Percentiles rank a stretch among this genome's conserved stretches.
These are phyloP conservation scores for Skeletonema potamos DNA, from an alignment of 108 stramenopile genomes.

Conservation along the genomic window DNA sequence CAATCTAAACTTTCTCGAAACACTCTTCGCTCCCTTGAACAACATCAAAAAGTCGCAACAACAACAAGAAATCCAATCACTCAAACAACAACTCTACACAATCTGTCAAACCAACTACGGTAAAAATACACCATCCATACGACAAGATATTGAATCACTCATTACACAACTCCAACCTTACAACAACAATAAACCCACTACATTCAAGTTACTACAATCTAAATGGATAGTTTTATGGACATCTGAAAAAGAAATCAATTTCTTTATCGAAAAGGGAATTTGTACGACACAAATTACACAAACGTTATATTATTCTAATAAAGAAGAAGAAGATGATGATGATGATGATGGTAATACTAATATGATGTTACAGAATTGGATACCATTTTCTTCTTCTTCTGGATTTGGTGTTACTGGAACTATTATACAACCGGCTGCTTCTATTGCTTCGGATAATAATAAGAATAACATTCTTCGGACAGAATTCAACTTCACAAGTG, in stretches of 20 bases:
- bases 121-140: neutral
- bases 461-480: constrained; percentile 21
- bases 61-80: neutral
- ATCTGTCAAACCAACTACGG: constrained; percentile 21
- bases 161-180: constrained; percentile 36
- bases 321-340: too few species aligned
- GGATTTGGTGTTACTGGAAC: constrained; percentile 51
- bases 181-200: constrained; percentile 29
- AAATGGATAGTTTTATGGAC: constrained; percentile 62
- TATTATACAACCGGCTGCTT: neutral
- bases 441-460: too few species aligned
- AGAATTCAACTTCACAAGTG: constrained; percentile 49
- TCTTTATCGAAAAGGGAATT: constrained; percentile 49
- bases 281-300: constrained; percentile 46
- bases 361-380: constrained; percentile 47
- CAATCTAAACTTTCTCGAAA: constrained; percentile 1
- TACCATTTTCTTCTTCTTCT: constrained; percentile 53
- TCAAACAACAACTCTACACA: constrained; percentile 17
- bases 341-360: constrained; percentile 10
- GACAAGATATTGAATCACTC: constrained; percentile 27
- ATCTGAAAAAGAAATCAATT: constrained; percentile 68
- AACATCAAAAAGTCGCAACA: neutral
- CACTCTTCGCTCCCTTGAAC: neutral
- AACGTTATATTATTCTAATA: too few species aligned
- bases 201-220: constrained; percentile 31